Evolutionary conservation across 2,329 filamentous ascomycete species (phyloP), one percentile per base, ranked within the genome.

Genomic region (Thyridium curvatum): DNA sequence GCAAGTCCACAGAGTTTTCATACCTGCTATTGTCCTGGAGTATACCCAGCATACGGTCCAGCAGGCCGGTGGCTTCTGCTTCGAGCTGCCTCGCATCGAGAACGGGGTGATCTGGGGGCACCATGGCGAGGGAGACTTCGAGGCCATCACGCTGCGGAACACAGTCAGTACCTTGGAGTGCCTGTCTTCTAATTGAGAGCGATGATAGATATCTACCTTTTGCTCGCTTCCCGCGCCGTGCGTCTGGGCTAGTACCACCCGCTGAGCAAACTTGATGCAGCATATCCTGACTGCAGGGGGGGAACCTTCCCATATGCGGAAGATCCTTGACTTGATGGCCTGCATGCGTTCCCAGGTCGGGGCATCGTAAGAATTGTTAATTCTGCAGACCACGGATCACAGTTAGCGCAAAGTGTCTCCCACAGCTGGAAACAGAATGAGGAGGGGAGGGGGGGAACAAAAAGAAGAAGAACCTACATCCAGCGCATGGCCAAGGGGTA

Each of bases 251-350:
- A 96, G 77, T 33, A 98, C 85, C 33, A 97, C 87, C 46, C 87
- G 82, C 66, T 98, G 91, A 30, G 88, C 84, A 61, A 98, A 98
- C 63, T 98, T 98, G 72, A 97, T 84, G 67, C 93, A 97, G 70
- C 89, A 94, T 59, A 97, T 83, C 52, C 83, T 83, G 46, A 97
- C 78, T 3, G 87, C 84, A 12, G 83, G 74, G 12, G 78, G 68
- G 14, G 86, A 82, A 32, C 71, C 76, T 51, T 96, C 91, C 91
- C 94, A 96, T 54, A 93, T 80, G 43, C 79, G 80, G 43, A 98
- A 64, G 49, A 98, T 93, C 52, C 82, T 85, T 40, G 85, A 79
- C 68, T 98, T 98, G 64, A 97, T 91, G 10, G 81, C 76, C 39
- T 79, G 74, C 78, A 97, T 94, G 47, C 82, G 79, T 56, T 93